These are phyloP conservation scores for Calycina herbarum DNA, from an alignment of 2,329 filamentous ascomycete genomes.

Conservation along the genomic window DNA sequence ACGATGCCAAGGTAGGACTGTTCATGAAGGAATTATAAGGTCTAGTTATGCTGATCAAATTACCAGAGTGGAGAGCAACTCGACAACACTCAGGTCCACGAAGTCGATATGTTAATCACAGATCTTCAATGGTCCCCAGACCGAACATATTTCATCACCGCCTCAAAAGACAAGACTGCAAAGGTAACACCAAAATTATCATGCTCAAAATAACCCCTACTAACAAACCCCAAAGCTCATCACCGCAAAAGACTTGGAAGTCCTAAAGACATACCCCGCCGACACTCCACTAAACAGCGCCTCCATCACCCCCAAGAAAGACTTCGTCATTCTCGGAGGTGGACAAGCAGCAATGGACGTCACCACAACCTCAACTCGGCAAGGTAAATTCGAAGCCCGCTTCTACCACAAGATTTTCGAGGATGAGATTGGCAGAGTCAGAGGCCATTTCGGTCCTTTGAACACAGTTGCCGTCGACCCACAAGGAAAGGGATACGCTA, in stretches of 20 bases:
- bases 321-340: constrained; percentile 96
- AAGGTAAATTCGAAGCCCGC: constrained; percentile 98
- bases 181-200: constrained; percentile 56
- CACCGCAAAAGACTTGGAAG: constrained; percentile 79
- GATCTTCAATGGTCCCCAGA: constrained; percentile 95
- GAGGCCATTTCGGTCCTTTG: constrained; percentile 88
- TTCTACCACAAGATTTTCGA: constrained; percentile 99
- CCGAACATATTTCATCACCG: constrained; percentile 97
- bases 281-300: constrained; percentile 98
- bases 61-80: constrained; percentile 73
- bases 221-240: constrained; percentile 58
- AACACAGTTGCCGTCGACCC: constrained; percentile 93
- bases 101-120: constrained; percentile 73
- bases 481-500: constrained; percentile 87
- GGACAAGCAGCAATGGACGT: constrained; percentile 99
- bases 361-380: constrained; percentile 82
- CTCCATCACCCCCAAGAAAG: constrained; percentile 90
- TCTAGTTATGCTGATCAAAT: constrained; percentile 21
- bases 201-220: constrained; percentile 15
- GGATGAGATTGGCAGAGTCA: constrained; percentile 95
- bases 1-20: constrained; percentile 75
- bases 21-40: not conserved
- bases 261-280: constrained; percentile 88
- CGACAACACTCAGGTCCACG: constrained; percentile 80
- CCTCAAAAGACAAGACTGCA: constrained; percentile 95